Evolutionary conservation across 2,329 filamentous ascomycete species (phyloP), one percentile per base, ranked within the genome.

Genomic region (Berkeleyomyces rouxiae): DNA sequence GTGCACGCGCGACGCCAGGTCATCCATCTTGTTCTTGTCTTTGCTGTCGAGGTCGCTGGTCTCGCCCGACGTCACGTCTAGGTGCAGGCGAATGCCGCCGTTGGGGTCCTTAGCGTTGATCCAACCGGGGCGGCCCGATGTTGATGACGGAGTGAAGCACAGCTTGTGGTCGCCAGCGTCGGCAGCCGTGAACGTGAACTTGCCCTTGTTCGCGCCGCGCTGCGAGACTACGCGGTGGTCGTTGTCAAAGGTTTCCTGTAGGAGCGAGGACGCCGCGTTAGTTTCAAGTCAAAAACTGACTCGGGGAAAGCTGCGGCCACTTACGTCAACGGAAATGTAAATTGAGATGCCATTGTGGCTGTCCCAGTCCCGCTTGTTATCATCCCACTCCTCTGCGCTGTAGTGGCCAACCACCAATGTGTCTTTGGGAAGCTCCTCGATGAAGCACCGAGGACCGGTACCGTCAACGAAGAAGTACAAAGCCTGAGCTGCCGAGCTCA

Each of bases 391-490:
- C 74, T 93, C 86, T 59, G 90, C 89, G 62, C 81, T 83, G 79
- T 91, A 99, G 76, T 93, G 86, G 68, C 93, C 93, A 65, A 96
- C 91, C 63, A 99, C 92, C 64, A 99, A 78, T 11, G 93, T 97
- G 74, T 96, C 92, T 79, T 97, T 96, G 67, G 93, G 91, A 65
- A 99, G 82, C 75, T 97, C 92, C 78, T 99, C 93, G 77, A 88
- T 95, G 83, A 99, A 99, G 77, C 93, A 99, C 77, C 95, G 96
- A 68, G 89, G 86, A 67, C 82, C 78, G 59, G 82, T 81, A 70
- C 87, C 88, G 73, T 97, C 90, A 74, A 97, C 85, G 79, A 88
- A 97, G 80, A 99, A 95, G 83, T 95, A 92, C 64, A 99, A 82
- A 63, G 91, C 90, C 72, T 90, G 87, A 66, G 87, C 83, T 65